Conservation (phyloP, 306 rosid species). For the Geum urbanum region DNA sequence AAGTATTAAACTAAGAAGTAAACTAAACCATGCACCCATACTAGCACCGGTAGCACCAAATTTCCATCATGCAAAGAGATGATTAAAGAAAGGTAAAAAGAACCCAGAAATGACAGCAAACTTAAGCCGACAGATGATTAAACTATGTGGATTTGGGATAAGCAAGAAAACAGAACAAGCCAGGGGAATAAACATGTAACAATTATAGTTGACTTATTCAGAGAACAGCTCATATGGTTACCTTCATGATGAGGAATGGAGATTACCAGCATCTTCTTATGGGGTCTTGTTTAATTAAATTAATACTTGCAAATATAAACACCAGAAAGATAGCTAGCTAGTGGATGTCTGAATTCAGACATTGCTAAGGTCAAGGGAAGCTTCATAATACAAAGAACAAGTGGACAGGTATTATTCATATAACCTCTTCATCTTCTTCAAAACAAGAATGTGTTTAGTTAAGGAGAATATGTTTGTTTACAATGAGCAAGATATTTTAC, state of each 20-base stretch:
- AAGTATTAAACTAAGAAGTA: neutral
- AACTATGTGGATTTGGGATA: slow-evolving; percentile 25
- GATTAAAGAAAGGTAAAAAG: slow-evolving; percentile 15
- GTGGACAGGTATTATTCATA: slow-evolving; percentile 43
- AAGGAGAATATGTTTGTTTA: slow-evolving; percentile 31
- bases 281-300: neutral
- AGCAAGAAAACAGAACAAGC: slow-evolving; percentile 18
- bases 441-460: slow-evolving; percentile 33
- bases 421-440: slow-evolving; percentile 9
- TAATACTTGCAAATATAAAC: slow-evolving; percentile 26
- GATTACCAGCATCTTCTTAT: slow-evolving; percentile 61
- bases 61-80: neutral
- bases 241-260: slow-evolving; percentile 52
- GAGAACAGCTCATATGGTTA: slow-evolving; percentile 57
- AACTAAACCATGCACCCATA: neutral
- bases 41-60: neutral
- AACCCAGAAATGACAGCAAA: slow-evolving; percentile 48
- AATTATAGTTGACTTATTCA: slow-evolving; percentile 53
- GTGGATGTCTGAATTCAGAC: slow-evolving; percentile 58
- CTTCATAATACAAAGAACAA: slow-evolving; percentile 56
- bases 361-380: slow-evolving; percentile 45
- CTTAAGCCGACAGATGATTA: slow-evolving; percentile 44
- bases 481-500: slow-evolving; percentile 25
- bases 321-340: neutral
- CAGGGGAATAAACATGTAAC: slow-evolving; percentile 28